These are phyloP conservation scores for Fusarium sp. DNA, from an alignment of 2,329 filamentous ascomycete species.

Conservation along the genomic window DNA sequence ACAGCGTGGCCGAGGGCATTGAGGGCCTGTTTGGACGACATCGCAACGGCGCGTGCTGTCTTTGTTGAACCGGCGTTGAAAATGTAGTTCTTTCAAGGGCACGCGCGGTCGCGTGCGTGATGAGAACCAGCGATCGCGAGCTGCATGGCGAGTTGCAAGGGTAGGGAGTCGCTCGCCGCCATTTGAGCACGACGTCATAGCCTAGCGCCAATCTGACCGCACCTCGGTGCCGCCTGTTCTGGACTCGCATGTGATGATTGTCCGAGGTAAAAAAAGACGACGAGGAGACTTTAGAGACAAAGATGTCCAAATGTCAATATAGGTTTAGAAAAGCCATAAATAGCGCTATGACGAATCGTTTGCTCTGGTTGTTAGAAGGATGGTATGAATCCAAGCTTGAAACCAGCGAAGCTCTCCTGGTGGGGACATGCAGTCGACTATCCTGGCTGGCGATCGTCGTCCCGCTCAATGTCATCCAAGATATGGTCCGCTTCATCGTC, in stretches of 20 bases:
- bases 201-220: constrained; percentile 2
- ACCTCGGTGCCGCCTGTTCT: constrained; percentile 20
- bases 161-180: constrained; percentile 18
- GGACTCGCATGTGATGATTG: constrained; percentile 33
- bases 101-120: constrained; percentile 15
- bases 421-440: neutral
- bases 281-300: neutral
- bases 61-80: neutral
- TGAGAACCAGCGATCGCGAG: constrained; percentile 11
- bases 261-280: constrained; percentile 18
- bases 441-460: neutral
- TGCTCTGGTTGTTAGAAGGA: neutral
- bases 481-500: neutral
- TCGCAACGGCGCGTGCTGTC: constrained; percentile 13
- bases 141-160: constrained; percentile 14
- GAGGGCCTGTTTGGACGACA: constrained; percentile 55
- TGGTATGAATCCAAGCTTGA: neutral
- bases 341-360: neutral
- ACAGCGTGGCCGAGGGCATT: constrained; percentile 82
- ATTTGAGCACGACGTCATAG: constrained; percentile 34
- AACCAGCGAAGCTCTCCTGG: neutral
- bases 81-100: neutral
- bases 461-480: neutral
- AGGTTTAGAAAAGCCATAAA: neutral
- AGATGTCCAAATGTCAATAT: neutral